phyloP scores from a whole-genome alignment of 192 early-diverging fungal species.

The Mortierella hygrophila region DNA sequence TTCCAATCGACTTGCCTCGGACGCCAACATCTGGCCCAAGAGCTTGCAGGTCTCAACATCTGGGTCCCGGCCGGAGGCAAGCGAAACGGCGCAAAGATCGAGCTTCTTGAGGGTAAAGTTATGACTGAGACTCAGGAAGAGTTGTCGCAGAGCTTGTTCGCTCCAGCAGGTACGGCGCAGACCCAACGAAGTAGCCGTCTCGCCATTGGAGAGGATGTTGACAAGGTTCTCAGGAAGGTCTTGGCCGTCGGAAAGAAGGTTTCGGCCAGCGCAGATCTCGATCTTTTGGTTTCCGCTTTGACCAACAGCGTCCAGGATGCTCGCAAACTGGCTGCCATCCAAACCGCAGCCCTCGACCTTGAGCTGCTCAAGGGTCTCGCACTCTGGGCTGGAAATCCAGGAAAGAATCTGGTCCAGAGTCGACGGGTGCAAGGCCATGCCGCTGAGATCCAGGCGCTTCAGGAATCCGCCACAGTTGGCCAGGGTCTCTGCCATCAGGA shows the following conservation, averaged over 20 bases:
- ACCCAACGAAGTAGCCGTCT: conserved; percentile 55
- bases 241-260: conserved; percentile 57
- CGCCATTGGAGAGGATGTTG: conserved; percentile 49
- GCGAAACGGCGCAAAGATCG: conserved; percentile 54
- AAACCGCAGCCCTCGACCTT: conserved; percentile 57
- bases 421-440: conserved; percentile 48
- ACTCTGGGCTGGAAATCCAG: conserved; percentile 45
- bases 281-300: conserved; percentile 49
- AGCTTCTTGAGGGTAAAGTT: conserved; percentile 57
- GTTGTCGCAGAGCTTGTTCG: conserved; percentile 59
- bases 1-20: conserved; percentile 49
- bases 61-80: conserved; percentile 38
- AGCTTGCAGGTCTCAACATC: conserved; percentile 59
- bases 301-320: conserved; percentile 55
- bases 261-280: conserved; percentile 55
- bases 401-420: conserved; percentile 44
- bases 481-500: conserved; percentile 50
- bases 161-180: conserved; percentile 63
- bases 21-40: conserved; percentile 49
- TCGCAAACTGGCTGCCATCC: conserved; percentile 56
- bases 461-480: conserved; percentile 43
- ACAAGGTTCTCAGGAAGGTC: conserved; percentile 57
- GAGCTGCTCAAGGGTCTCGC: conserved; percentile 42
- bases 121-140: conserved; percentile 58
- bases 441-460: conserved; percentile 31